Conservation (phyloP, 1,139 yeast species). For the Lodderomyces elongisporus region DNA sequence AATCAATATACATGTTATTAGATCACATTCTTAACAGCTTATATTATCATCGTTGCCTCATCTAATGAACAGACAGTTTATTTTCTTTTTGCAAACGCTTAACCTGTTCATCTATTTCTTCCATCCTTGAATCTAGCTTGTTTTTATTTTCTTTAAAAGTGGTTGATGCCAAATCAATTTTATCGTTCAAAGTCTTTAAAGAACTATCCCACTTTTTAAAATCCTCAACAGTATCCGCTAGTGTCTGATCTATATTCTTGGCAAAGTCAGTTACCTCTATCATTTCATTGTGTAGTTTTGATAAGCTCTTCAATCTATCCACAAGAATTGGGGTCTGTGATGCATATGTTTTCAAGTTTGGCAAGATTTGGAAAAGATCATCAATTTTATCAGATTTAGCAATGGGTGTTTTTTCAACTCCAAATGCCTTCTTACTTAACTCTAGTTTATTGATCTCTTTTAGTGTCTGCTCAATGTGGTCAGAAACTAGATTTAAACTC, state of each 20-base stretch:
- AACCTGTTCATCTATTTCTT: conserved; percentile 7
- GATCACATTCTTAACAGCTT: no score
- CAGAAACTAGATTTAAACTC: conserved; percentile 17
- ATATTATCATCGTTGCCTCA: no score
- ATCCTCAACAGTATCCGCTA: conserved; percentile 34
- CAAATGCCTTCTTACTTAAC: conserved; percentile 13
- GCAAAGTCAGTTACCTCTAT: conserved; percentile 25
- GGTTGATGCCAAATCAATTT: conserved; percentile 22
- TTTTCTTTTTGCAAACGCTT: neutral
- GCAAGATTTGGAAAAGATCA: conserved; percentile 33
- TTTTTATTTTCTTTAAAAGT: conserved; percentile 14
- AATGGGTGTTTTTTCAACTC: conserved; percentile 6
- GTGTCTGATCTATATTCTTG: conserved; percentile 27
- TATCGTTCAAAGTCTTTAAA: conserved; percentile 28
- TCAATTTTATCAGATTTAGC: conserved; percentile 24
- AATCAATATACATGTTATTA: no score
- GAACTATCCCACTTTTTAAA: conserved; percentile 37
- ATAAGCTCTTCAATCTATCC: conserved; percentile 40
- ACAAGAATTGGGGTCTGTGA: conserved; percentile 37
- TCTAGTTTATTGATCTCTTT: conserved; percentile 17
- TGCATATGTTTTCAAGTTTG: conserved; percentile 30
- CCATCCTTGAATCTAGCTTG: conserved; percentile 12
- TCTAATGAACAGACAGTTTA: no score
- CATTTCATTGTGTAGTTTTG: conserved; percentile 39
- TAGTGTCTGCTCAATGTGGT: conserved; percentile 15